Base-by-base conservation (phyloP, 306 rosid species). In the Rosa multiflora region DNA sequence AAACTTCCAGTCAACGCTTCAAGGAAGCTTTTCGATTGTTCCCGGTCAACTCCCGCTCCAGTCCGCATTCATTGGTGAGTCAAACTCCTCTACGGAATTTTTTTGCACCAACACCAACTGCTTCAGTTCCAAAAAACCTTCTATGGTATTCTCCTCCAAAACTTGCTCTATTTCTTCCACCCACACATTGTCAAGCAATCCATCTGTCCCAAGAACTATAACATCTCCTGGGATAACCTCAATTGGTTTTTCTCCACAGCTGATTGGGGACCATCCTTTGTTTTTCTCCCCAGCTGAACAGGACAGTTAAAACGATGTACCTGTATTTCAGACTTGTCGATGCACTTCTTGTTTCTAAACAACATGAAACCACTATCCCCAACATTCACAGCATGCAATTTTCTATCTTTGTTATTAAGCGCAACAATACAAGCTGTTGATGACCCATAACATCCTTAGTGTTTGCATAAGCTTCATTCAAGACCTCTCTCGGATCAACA, bases 331-430 rank as follows among this genome's bases (percentile, higher is more conserved):
- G 82, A 79, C 5, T 73, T 26, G 51, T n/a, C 59, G 21, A 15
- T 6, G 20, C 13, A 40, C 63, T 58, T 35, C 6, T 72, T 72
- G 32, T 69, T 42, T 46, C 80, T 70, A 48, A 81, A 81, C 39
- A 81, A 44, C 62, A 81, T 68, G 59, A 81, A 75, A 8, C 80
- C 84, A 35, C 76, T 81, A 49, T 81, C 76, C 62, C 80, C 84
- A 8, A 81, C 80, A 15, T 75, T 81, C 11, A 59, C 52, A 14
- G 71, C 70, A 11, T 48, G 73, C 62, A 81, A 37, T 8, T 18
- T 43, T 20, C 52, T 35, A 13, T 47, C 37, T 0, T 21, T 55
- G 56, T 29, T 75, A 18, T 61, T 76, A 20, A 68, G 80, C 12
- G 70, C 35, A 10, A 56, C 43, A 7, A 81, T 49, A 44, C 80